Evolutionary conservation across 176 grass and related monocot species (phyloP).

Genomic region (Zea mays): DNA sequence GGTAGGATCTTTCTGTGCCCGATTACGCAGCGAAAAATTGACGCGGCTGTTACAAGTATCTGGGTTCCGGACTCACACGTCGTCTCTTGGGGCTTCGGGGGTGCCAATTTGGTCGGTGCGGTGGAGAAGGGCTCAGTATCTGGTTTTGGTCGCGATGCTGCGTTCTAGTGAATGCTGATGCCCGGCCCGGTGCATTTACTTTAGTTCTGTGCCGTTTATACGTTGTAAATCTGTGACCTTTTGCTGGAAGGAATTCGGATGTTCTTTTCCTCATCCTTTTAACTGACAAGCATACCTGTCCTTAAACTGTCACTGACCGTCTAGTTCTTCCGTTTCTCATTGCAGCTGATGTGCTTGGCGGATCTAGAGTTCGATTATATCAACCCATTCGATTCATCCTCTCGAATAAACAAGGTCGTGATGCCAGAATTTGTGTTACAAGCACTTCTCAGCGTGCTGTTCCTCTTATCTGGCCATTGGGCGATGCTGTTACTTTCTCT

Average conservation of each 20-base stretch:
- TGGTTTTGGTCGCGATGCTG: background rate
- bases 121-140: background rate
- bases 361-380: slow-evolving; percentile 99
- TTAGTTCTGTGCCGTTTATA: background rate
- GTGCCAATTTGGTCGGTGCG: background rate
- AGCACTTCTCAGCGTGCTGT: slow-evolving; percentile 63
- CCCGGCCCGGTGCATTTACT: background rate
- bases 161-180: background rate
- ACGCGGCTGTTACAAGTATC: background rate
- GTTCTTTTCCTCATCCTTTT: background rate
- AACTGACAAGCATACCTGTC: background rate
- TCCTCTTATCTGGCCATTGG: slow-evolving; percentile 90
- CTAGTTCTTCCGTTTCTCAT: background rate
- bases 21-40: too few relatives aligned
- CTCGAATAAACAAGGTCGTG: slow-evolving; percentile 87
- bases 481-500: slow-evolving; percentile 73
- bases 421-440: slow-evolving; percentile 79
- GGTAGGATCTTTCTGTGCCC: slow-evolving; percentile 16
- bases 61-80: background rate
- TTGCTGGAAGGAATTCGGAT: too few relatives aligned
- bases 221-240: background rate
- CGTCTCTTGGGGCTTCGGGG: background rate
- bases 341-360: slow-evolving; percentile 89
- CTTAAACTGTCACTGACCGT: slow-evolving; percentile 23
- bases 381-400: slow-evolving; percentile 86